These are phyloP conservation scores for Zizania latifolia DNA, from an alignment of 176 grass and related monocot species.

Conservation along the genomic window DNA sequence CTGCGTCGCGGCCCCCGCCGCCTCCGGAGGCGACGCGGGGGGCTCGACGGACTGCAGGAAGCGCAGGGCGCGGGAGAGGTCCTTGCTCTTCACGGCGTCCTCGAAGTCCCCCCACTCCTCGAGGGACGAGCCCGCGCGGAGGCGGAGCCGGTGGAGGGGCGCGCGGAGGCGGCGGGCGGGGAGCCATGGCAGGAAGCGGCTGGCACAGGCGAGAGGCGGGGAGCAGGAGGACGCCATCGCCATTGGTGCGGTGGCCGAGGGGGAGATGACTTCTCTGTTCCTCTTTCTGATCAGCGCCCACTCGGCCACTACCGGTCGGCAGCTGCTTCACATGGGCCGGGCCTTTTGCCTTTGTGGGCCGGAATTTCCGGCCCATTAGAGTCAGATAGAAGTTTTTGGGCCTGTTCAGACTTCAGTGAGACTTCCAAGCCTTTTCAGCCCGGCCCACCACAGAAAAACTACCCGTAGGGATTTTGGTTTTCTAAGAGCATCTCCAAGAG, in stretches of 20 bases:
- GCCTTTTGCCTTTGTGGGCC: too few species aligned
- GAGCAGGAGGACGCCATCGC: too few species aligned
- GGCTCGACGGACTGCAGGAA: slow-evolving; percentile 69
- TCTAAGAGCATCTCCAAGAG: too few species aligned
- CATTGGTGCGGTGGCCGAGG: slow-evolving; percentile 37
- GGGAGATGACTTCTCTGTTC: background rate
- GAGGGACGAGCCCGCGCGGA: slow-evolving; percentile 50
- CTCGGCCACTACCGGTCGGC: background rate
- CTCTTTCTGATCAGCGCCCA: background rate
- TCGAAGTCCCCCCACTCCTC: slow-evolving; percentile 92
- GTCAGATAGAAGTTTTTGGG: too few species aligned
- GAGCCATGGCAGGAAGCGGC: background rate
- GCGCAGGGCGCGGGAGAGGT: slow-evolving; percentile 74
- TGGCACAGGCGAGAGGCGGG: too few species aligned
- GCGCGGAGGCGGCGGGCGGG: background rate
- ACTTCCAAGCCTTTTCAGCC: too few species aligned
- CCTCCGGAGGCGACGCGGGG: background rate
- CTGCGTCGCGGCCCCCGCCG: slow-evolving; percentile 16
- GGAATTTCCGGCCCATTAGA: too few species aligned
- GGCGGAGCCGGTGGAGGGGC: too few species aligned
- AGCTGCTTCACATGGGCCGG: background rate
- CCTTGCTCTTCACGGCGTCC: slow-evolving; percentile 77
- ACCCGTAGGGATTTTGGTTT: too few species aligned
- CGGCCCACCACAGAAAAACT: too few species aligned
- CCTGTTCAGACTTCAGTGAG: too few species aligned